Evolutionary conservation across 768 basidiomycete genomes (phyloP).

Genomic region (Auricularia cornea): DNA sequence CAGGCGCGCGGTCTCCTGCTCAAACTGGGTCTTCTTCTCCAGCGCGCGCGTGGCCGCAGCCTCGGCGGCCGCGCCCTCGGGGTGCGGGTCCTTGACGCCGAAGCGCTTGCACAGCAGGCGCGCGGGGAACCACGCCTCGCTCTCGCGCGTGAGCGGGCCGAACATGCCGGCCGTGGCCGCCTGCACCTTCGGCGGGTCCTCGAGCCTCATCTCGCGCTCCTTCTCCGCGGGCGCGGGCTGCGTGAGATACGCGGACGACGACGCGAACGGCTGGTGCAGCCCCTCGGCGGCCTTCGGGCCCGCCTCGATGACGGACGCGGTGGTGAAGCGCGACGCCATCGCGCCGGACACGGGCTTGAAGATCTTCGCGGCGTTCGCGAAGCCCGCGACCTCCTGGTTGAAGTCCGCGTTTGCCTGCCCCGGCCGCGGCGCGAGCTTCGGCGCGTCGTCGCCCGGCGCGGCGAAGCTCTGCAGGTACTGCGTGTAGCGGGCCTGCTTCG

Average conservation of each 20-base stretch:
- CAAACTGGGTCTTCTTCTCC: slow-evolving; percentile 19
- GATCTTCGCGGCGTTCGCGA: slow-evolving; percentile 75
- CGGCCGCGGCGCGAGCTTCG: slow-evolving; percentile 41
- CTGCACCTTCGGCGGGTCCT: slow-evolving; percentile 66
- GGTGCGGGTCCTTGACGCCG: slow-evolving; percentile 81
- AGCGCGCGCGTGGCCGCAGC: slow-evolving; percentile 21
- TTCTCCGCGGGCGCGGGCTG: slow-evolving; percentile 34
- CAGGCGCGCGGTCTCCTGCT: slow-evolving; percentile 13
- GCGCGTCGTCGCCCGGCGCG: slow-evolving; percentile 30
- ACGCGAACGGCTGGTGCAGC: slow-evolving; percentile 44
- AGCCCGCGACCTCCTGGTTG: slow-evolving; percentile 77
- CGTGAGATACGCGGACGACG: neutral
- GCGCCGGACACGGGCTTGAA: slow-evolving; percentile 89
- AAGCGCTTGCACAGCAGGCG: slow-evolving; percentile 87
- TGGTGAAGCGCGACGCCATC: slow-evolving; percentile 93
- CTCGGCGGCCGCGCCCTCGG: slow-evolving; percentile 29
- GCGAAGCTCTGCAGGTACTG: slow-evolving; percentile 57
- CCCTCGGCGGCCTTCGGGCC: slow-evolving; percentile 60
- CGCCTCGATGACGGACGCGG: slow-evolving; percentile 60
- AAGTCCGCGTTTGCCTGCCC: slow-evolving; percentile 60
- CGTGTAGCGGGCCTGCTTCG: slow-evolving; percentile 79
- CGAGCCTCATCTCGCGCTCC: slow-evolving; percentile 40
- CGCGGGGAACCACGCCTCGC: slow-evolving; percentile 70
- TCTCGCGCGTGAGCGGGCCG: slow-evolving; percentile 75
- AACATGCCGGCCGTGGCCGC: slow-evolving; percentile 88